phyloP scores from a whole-genome alignment of 2,329 filamentous ascomycete species.

The Emmonsiellopsis sp. region DNA sequence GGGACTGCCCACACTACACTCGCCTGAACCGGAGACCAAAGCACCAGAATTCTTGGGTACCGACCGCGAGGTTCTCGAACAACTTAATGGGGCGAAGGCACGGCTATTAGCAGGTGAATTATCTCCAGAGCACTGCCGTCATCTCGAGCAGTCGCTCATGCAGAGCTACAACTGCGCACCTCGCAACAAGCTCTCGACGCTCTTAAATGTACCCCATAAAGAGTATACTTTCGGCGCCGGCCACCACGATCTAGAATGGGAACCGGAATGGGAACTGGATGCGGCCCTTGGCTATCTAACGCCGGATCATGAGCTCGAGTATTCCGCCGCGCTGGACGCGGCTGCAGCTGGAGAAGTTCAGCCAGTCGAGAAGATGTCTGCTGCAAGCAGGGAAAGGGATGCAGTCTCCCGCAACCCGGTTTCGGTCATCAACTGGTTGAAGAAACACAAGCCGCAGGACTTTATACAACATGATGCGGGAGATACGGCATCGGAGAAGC shows the following conservation, averaged over 20 bases:
- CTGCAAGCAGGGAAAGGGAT: constrained; percentile 46
- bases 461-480: constrained; percentile 64
- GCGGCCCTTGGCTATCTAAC: constrained; percentile 35
- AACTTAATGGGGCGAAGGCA: constrained; percentile 30
- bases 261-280: constrained; percentile 17
- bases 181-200: constrained; percentile 20
- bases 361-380: constrained; percentile 26
- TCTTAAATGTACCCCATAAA: constrained; percentile 25
- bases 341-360: constrained; percentile 45
- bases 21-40: constrained; percentile 32
- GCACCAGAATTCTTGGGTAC: constrained; percentile 26
- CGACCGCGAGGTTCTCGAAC: constrained; percentile 20
- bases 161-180: constrained; percentile 31
- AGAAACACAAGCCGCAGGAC: constrained; percentile 72
- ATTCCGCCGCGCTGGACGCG: constrained; percentile 35
- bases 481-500: constrained; percentile 36
- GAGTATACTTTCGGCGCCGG: constrained; percentile 8
- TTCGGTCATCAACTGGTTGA: constrained; percentile 92
- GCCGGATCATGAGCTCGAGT: constrained; percentile 34
- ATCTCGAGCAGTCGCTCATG: constrained; percentile 29
- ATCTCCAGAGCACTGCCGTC: constrained; percentile 24
- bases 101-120: constrained; percentile 29
- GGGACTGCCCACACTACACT: constrained; percentile 31
- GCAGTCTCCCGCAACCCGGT: constrained; percentile 66
- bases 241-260: constrained; percentile 11